Evolutionary conservation across 2,329 filamentous ascomycete species (phyloP), one percentile per base, ranked within the genome.

Genomic region (Aspergillus brasiliensis): DNA sequence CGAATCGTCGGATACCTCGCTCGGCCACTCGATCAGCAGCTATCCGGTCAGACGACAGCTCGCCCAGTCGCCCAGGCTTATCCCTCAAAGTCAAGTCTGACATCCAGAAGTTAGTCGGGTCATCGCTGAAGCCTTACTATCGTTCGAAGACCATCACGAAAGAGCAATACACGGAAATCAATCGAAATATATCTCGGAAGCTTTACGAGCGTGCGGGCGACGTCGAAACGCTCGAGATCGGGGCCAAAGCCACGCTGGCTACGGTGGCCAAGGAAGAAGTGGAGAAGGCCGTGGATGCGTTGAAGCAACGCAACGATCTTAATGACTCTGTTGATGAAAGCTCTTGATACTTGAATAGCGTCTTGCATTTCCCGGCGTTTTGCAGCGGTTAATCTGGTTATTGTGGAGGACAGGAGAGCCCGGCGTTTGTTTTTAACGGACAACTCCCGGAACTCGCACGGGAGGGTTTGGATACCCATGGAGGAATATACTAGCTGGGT

Each of bases 121-220:
- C 84, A 44, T 91, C 91, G 5, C 81, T 99, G 46, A 91, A 91
- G 67, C 92, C 93, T 31, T 86, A 92, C 65, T 98, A 94, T 82
- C 85, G 88, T 63, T 89, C 89, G 44, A 88, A 90, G 67, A 86
- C 89, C 63, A 84, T 98, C 62, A 92, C 88, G 17, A 91, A 92
- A 67, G 91, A 97, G 61, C 90, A 97, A 75, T 99, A 96, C 75
- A 94, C 91, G 2, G 87, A 87, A 58, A 97, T 98, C 77, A 98
- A 98, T 73, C 88, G 92, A 63, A 89, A 90, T 61, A 88, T 98
- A 34, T 97, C 92, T 44, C 89, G 92, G 59, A 91, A 89, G 78
- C 81, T 99, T 60, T 99, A 99, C 77, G 92, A 88, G 31, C 80
- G 81, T 49, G 83, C 86, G 25, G 82, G 82, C 5, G 81, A 82